phyloP scores from a whole-genome alignment of 208 protist species.

The Endotrypanum monterogeii region DNA sequence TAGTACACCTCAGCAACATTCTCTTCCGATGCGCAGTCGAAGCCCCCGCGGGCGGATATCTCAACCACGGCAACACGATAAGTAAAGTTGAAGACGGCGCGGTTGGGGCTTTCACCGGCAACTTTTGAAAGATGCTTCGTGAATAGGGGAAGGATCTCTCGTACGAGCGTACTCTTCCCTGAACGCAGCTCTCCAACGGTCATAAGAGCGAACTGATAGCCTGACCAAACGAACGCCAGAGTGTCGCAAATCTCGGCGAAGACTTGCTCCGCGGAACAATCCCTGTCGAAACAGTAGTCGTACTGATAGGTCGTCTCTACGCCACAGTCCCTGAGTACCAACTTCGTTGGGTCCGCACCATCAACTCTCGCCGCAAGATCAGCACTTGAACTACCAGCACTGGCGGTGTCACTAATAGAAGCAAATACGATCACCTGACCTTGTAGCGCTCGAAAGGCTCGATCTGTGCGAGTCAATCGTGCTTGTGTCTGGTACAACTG shows the following conservation, averaged over 20 bases:
- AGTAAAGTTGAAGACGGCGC: slow-evolving; percentile 25
- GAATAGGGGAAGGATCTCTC: slow-evolving; percentile 37
- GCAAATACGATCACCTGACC: slow-evolving; percentile 44
- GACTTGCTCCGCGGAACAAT: slow-evolving; percentile 23
- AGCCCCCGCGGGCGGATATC: slow-evolving; percentile 30
- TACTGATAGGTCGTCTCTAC: slow-evolving; percentile 32
- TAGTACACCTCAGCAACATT: slow-evolving; percentile 17
- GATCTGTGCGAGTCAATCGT: slow-evolving; percentile 37
- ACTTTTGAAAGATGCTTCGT: slow-evolving; percentile 26
- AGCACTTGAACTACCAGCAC: neutral
- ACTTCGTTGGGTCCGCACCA: slow-evolving; percentile 33
- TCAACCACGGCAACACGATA: slow-evolving; percentile 44
- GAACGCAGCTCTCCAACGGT: slow-evolving; percentile 37
- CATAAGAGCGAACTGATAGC: slow-evolving; percentile 45
- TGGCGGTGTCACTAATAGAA: slow-evolving; percentile 14
- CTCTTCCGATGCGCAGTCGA: slow-evolving; percentile 33
- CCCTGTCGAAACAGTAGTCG: slow-evolving; percentile 42
- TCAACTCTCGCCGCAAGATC: slow-evolving; percentile 18
- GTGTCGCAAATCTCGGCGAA: slow-evolving; percentile 41
- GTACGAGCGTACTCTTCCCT: slow-evolving; percentile 39
- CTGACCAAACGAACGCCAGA: slow-evolving; percentile 26
- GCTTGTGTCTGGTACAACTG: slow-evolving; percentile 42
- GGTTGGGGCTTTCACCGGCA: neutral
- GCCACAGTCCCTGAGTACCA: slow-evolving; percentile 45
- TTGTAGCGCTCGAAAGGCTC: slow-evolving; percentile 35